Conservation (phyloP, 345 rosid genomes). For the Aethionema arabicum region DNA sequence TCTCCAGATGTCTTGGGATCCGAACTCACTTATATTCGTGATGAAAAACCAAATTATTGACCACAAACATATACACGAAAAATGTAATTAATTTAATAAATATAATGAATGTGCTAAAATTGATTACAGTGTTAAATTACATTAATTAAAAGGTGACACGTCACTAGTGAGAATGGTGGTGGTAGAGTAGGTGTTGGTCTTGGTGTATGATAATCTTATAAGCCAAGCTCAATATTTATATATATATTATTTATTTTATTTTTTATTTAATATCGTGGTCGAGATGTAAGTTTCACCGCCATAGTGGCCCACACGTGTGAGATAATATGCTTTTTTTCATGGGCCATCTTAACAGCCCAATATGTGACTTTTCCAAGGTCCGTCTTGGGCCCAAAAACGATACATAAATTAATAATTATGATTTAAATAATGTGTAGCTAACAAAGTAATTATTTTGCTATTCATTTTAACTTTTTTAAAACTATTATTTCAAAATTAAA, state of each 20-base stretch:
- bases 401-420: no score
- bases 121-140: no score
- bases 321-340: no score
- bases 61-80: constrained; percentile 6
- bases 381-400: no score
- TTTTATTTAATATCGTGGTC: not conserved
- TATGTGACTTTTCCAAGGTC: no score
- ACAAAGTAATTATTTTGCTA: no score
- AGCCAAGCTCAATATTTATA: constrained; percentile 30
- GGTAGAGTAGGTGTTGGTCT: constrained; percentile 30
- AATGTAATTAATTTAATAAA: not conserved
- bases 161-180: constrained; percentile 37
- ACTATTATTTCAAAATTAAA: no score
- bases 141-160: constrained; percentile 31
- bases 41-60: not conserved
- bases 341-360: no score
- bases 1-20: constrained; percentile 33
- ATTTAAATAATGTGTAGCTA: no score
- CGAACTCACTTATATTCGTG: constrained; percentile 10
- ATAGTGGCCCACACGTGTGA: no score
- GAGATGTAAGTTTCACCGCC: no score
- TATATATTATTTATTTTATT: constrained; percentile 5
- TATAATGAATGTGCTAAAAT: not conserved
- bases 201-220: constrained; percentile 22
- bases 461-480: no score